Conservation (phyloP, 352 stramenopile genomes). For the Pythium plurisporium region DNA sequence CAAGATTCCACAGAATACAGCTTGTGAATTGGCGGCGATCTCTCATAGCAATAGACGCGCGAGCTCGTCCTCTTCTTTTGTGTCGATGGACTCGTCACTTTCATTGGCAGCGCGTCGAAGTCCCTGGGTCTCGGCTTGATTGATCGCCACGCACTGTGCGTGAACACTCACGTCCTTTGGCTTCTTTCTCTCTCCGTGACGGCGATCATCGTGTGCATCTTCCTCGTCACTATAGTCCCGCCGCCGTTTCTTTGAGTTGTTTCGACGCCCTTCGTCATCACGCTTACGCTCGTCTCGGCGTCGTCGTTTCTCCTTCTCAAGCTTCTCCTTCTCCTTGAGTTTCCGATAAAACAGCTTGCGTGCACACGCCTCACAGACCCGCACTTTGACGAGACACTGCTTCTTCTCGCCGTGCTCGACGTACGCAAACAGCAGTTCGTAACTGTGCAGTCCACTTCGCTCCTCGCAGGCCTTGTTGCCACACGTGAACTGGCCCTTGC, state of each 20-base stretch:
- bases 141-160: conserved; percentile 34
- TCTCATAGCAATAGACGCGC: conserved; percentile 5
- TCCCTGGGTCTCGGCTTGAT: conserved; percentile 13
- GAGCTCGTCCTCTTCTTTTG: neutral
- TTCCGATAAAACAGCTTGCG: conserved; percentile 72
- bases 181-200: neutral
- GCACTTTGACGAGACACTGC: conserved; percentile 73
- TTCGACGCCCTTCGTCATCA: neutral
- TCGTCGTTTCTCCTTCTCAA: conserved; percentile 1
- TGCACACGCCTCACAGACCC: conserved; percentile 56
- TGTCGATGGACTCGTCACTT: neutral
- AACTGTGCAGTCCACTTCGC: conserved; percentile 44
- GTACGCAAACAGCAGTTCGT: conserved; percentile 82
- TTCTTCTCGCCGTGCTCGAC: conserved; percentile 59
- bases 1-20: conserved; percentile 37
- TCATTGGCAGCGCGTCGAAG: neutral
- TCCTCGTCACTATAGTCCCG: neutral
- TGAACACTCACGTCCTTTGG: conserved; percentile 18
- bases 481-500: conserved; percentile 80
- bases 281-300: neutral
- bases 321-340: conserved; percentile 22
- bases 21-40: no score
- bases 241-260: neutral
- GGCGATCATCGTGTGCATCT: neutral
- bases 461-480: conserved; percentile 68